Base-by-base conservation (phyloP, 139 green algal species). In the Chlorella sp. region DNA sequence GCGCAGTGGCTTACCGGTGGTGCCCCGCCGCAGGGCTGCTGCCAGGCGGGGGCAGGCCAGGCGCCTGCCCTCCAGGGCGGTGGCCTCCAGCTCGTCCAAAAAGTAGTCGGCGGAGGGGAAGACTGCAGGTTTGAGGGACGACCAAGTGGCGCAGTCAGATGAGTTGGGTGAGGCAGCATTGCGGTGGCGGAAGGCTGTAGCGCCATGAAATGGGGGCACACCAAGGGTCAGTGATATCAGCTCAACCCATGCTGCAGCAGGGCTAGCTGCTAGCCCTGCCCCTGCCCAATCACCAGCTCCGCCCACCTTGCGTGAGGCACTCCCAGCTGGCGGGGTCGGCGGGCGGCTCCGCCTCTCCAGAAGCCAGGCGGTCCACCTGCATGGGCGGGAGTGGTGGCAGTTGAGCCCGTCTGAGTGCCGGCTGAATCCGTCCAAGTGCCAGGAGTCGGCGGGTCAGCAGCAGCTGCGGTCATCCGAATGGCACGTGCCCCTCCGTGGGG, bases 71-170 rank as follows among this genome's bases (percentile, higher is more conserved):
- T 77, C 73, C 11, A 8, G n/a, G 1, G 73, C 73, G 9, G 73
- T 41, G 2, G 73, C 83, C 34, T 87, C 73, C 73, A 82, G 44
- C 73, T 87, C 74, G 19, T 83, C 74, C 22, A 87, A 62, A 1
- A 87, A 46, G n/a, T 64, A 87, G 58, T 76, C 73, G 41, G 83
- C 83, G 24, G 83, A 83, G 22, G 83, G 73, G 73, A 87, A 64
- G 72, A 54, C 81, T 84, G 80, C 80, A 22, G 26, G 46, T 62
- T 54, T 19, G 3, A 46, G 28, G 46, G 26, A 40, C 56, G 8
- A 43, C 19, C 19, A 60, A 60, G 60, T 22, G 28, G 6, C 62
- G 32, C 17, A 24, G 41, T 41, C 38, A 26, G 9, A 83, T 3
- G 0, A 60, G 77, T n/a, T n/a, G n/a, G n/a, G n/a, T n/a, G n/a